Evolutionary conservation across 1,284 basidiomycete genomes (phyloP).

Genomic region (Naganishia albida): DNA sequence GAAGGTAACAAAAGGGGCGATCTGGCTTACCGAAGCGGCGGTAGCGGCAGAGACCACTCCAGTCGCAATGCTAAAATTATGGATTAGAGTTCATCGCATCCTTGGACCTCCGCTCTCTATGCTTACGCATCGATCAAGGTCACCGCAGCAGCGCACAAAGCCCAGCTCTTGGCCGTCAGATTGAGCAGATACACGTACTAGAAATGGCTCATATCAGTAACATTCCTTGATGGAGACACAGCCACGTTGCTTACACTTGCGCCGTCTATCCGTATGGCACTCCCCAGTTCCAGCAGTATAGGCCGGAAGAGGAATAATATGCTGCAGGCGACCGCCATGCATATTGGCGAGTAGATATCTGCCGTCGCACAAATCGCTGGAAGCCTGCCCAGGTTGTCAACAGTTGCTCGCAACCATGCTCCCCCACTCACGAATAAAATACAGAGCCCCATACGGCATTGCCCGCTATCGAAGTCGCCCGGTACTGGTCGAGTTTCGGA

Average conservation of each 20-base stretch:
- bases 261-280: conserved; percentile 37
- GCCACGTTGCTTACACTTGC: conserved; percentile 33
- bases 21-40: conserved; percentile 31
- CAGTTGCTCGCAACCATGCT: background rate
- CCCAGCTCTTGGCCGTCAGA: conserved; percentile 34
- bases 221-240: no score
- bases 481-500: conserved; percentile 28
- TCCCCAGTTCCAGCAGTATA: conserved; percentile 39
- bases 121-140: conserved; percentile 41
- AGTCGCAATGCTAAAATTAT: conserved; percentile 34
- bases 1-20: no score
- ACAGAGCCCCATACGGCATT: conserved; percentile 32
- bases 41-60: conserved; percentile 41
- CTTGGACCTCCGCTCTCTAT: background rate
- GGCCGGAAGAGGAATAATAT: conserved; percentile 39
- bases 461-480: conserved; percentile 31
- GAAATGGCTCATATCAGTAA: background rate
- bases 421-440: conserved; percentile 26
- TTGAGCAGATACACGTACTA: conserved; percentile 37
- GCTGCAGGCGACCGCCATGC: conserved; percentile 37
- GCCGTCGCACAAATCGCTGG: conserved; percentile 29
- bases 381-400: conserved; percentile 1
- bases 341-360: conserved; percentile 33
- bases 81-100: background rate
- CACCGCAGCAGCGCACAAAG: conserved; percentile 37